phyloP scores from a whole-genome alignment of 2,329 filamentous ascomycete species.

The Cadophora malorum region DNA sequence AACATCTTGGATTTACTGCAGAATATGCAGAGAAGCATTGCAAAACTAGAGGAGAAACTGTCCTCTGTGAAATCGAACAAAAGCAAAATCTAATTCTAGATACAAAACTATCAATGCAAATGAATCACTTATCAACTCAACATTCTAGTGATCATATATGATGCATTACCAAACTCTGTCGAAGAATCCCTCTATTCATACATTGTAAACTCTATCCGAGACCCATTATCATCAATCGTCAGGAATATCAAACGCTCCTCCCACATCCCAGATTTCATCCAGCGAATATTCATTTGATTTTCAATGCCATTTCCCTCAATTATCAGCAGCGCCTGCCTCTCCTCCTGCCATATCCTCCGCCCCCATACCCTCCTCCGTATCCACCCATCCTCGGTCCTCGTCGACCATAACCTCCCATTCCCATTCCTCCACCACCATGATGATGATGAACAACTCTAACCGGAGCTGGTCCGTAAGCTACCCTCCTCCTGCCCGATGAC shows the following conservation, averaged over 20 bases:
- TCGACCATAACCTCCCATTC: neutral
- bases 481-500: conserved; percentile 7
- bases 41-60: no score
- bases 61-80: no score
- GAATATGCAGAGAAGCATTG: no score
- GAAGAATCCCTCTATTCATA: neutral
- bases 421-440: neutral
- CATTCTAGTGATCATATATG: neutral
- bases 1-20: no score
- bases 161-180: neutral
- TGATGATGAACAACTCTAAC: neutral
- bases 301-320: neutral
- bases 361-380: neutral
- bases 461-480: neutral
- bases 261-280: neutral
- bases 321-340: neutral
- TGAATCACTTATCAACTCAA: no score
- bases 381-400: conserved; percentile 2
- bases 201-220: neutral
- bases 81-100: no score
- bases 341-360: neutral
- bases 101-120: no score
- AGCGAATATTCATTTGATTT: neutral
- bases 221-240: conserved; percentile 11
- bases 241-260: neutral